phyloP scores from a whole-genome alignment of 2,329 filamentous ascomycete genomes.

The Aspergillus udagawae region DNA sequence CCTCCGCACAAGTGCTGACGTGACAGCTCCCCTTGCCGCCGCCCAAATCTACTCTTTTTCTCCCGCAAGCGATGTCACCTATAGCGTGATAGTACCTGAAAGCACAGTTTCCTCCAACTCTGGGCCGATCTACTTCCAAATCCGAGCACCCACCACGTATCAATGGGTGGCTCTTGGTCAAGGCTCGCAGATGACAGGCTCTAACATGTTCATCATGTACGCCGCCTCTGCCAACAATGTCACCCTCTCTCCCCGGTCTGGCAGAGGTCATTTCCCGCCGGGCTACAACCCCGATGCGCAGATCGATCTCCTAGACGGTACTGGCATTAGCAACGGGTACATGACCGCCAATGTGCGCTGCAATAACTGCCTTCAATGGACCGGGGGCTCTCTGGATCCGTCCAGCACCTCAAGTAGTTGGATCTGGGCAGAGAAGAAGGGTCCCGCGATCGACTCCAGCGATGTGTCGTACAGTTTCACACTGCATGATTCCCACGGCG shows the following conservation, averaged over 20 bases:
- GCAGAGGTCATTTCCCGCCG: constrained; percentile 48
- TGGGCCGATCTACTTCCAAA: constrained; percentile 60
- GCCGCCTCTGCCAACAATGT: constrained; percentile 52
- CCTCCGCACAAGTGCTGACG: background rate
- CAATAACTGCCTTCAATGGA: constrained; percentile 25
- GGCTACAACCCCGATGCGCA: constrained; percentile 41
- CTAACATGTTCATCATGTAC: constrained; percentile 63
- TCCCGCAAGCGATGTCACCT: constrained; percentile 29
- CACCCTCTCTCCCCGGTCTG: constrained; percentile 56
- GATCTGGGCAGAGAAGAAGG: constrained; percentile 27
- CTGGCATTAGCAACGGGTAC: constrained; percentile 48
- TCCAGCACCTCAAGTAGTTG: constrained; percentile 20
- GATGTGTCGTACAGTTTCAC: constrained; percentile 14
- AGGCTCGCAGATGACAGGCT: constrained; percentile 51
- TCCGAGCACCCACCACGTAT: constrained; percentile 41
- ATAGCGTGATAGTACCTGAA: constrained; percentile 53
- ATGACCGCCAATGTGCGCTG: constrained; percentile 59
- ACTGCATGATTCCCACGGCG: constrained; percentile 23
- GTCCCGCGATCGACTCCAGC: constrained; percentile 17
- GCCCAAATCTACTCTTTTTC: constrained; percentile 14
- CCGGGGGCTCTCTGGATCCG: constrained; percentile 12
- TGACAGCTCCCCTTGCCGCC: constrained; percentile 1
- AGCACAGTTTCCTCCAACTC: constrained; percentile 45
- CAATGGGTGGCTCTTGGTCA: constrained; percentile 58
- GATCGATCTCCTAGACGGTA: constrained; percentile 56